phyloP scores from a whole-genome alignment of 2,329 filamentous ascomycete species.

The Aspergillus thermomutatus region DNA sequence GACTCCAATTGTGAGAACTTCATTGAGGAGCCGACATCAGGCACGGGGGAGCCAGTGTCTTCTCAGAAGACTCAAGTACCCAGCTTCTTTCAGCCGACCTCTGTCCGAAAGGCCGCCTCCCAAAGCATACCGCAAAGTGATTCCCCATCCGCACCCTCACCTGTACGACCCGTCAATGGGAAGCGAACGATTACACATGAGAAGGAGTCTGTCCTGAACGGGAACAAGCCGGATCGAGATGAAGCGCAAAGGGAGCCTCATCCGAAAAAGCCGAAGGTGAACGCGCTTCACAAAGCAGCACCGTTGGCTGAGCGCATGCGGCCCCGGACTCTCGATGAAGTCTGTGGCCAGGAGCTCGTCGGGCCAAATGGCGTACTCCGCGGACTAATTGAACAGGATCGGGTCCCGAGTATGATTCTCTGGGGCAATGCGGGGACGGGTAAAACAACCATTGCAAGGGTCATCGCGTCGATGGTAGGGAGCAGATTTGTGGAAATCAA shows the following conservation, averaged over 20 bases:
- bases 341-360: constrained; percentile 89
- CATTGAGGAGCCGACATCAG: constrained; percentile 49
- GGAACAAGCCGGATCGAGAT: constrained; percentile 16
- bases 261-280: constrained; percentile 65
- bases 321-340: constrained; percentile 75
- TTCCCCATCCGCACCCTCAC: constrained; percentile 20
- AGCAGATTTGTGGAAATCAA: constrained; percentile 94
- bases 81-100: constrained; percentile 56
- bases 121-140: constrained; percentile 23
- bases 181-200: constrained; percentile 33
- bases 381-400: constrained; percentile 77
- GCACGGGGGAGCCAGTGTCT: constrained; percentile 42
- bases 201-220: constrained; percentile 19
- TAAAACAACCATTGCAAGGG: constrained; percentile 73
- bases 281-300: constrained; percentile 64
- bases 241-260: constrained; percentile 38
- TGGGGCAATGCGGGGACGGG: constrained; percentile 58
- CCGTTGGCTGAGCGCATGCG: constrained; percentile 94
- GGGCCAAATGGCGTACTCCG: constrained; percentile 79
- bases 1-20: constrained; percentile 75
- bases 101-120: constrained; percentile 40
- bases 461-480: constrained; percentile 78
- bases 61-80: constrained; percentile 43
- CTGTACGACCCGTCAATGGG: constrained; percentile 24
- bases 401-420: constrained; percentile 90